Percentiles rank a stretch among this genome's conserved stretches.
Conservation (phyloP, 768 basidiomycete species). For the Leccinum aurantiacum region DNA sequence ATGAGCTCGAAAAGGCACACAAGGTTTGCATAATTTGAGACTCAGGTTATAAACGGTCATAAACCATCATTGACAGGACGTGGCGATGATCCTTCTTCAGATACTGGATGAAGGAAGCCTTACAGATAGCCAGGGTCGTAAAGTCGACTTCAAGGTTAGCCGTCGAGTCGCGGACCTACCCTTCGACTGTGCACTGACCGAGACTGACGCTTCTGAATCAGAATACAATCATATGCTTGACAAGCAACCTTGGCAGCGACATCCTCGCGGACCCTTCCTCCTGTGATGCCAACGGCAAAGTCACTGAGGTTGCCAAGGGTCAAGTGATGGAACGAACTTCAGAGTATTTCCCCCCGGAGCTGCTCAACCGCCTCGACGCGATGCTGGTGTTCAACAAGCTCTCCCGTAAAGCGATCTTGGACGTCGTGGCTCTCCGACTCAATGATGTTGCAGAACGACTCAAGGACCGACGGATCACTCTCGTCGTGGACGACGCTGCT, state of each 20-base stretch:
- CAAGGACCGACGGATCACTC: slow-evolving; percentile 58
- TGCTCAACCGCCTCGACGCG: slow-evolving; percentile 85
- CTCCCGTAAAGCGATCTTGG: slow-evolving; percentile 65
- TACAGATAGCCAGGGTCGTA: slow-evolving; percentile 89
- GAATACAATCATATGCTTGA: slow-evolving; percentile 92
- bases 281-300: slow-evolving; percentile 58
- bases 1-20: slow-evolving; percentile 79
- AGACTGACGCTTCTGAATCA: slow-evolving; percentile 17
- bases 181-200: background rate
- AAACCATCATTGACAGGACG: slow-evolving; percentile 49
- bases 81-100: slow-evolving; percentile 87
- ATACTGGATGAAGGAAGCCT: slow-evolving; percentile 88
- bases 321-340: slow-evolving; percentile 75
- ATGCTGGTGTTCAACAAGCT: slow-evolving; percentile 92
- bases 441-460: slow-evolving; percentile 54
- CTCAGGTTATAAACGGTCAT: background rate
- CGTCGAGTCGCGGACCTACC: background rate
- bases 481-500: slow-evolving; percentile 67
- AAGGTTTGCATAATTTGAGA: slow-evolving; percentile 44
- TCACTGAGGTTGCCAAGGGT: slow-evolving; percentile 53
- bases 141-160: slow-evolving; percentile 82
- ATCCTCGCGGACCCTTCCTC: slow-evolving; percentile 70
- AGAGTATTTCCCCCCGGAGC: slow-evolving; percentile 86
- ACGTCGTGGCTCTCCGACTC: slow-evolving; percentile 34
- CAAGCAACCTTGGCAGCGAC: slow-evolving; percentile 83